These are phyloP conservation scores for Fraxinus velutina DNA, from an alignment of 305 asterid species.

Conservation along the genomic window DNA sequence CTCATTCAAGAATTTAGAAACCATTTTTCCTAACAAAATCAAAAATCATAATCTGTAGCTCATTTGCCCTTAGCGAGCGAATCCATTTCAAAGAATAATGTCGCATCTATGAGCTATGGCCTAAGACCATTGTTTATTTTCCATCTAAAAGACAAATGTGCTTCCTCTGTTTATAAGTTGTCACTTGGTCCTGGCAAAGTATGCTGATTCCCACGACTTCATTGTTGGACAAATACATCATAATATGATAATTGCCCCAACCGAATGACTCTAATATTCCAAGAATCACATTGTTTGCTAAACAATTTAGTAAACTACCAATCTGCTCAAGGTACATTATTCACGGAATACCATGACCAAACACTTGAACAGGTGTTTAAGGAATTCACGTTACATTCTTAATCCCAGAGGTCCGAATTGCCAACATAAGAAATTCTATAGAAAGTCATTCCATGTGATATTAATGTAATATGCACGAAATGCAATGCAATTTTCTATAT, in stretches of 20 bases:
- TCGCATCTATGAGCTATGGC: not conserved
- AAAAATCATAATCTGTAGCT: not conserved
- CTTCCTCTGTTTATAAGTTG: not conserved
- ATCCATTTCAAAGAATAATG: not conserved
- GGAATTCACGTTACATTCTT: not conserved
- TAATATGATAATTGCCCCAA: not conserved
- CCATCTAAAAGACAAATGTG: not conserved
- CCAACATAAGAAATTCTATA: not conserved
- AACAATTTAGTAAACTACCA: not conserved
- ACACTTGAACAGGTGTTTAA: not conserved
- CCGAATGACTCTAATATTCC: not conserved
- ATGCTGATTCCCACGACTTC: not conserved
- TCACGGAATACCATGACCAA: not conserved
- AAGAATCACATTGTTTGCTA: not conserved
- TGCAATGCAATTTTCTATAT: not conserved
- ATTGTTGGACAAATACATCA: not conserved
- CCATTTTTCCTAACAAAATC: not conserved
- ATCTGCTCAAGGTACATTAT: not conserved
- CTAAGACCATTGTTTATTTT: not conserved
- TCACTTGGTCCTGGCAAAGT: not conserved
- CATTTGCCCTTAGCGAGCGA: not conserved
- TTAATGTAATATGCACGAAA: not conserved
- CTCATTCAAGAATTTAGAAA: not conserved
- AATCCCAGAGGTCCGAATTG: not conserved
- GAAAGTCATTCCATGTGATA: not conserved